Conservation (phyloP, 768 basidiomycete species). For the Russula sp. region DNA sequence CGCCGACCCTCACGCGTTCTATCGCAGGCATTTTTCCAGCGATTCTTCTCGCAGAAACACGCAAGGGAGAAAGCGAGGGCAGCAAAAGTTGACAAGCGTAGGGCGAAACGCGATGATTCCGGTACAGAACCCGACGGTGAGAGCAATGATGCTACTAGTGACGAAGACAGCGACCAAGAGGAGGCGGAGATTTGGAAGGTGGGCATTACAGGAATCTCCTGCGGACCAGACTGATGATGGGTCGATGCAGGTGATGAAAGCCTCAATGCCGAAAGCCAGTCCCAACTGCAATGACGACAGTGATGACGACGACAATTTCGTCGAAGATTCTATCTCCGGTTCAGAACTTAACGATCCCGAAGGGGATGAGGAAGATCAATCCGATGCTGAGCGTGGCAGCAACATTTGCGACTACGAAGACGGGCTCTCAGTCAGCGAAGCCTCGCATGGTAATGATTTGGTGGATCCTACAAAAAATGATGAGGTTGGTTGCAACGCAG, state of each 20-base stretch:
- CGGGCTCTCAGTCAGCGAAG: conserved; percentile 52
- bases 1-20: not conserved
- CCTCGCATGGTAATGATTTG: conserved; percentile 67
- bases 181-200: conserved; percentile 91
- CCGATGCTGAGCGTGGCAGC: conserved; percentile 25
- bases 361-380: conserved; percentile 27
- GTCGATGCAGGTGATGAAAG: conserved; percentile 71
- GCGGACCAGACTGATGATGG: conserved; percentile 8
- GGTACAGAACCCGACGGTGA: conserved; percentile 33
- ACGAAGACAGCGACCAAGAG: conserved; percentile 42
- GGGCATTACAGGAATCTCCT: conserved; percentile 17
- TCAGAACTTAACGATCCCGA: conserved; percentile 29
- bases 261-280: conserved; percentile 60
- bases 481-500: conserved; percentile 43
- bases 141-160: conserved; percentile 34
- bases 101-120: conserved; percentile 34
- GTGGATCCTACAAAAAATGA: conserved; percentile 59
- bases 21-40: conserved; percentile 80
- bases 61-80: conserved; percentile 46
- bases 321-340: conserved; percentile 23
- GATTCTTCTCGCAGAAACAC: conserved; percentile 74
- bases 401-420: conserved; percentile 19
- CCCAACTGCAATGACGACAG: conserved; percentile 29
- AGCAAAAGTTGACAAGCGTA: conserved; percentile 43
- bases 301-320: conserved; percentile 29